phyloP scores from a whole-genome alignment of 2,329 filamentous ascomycete genomes.

The Cyclaneusma minus region DNA sequence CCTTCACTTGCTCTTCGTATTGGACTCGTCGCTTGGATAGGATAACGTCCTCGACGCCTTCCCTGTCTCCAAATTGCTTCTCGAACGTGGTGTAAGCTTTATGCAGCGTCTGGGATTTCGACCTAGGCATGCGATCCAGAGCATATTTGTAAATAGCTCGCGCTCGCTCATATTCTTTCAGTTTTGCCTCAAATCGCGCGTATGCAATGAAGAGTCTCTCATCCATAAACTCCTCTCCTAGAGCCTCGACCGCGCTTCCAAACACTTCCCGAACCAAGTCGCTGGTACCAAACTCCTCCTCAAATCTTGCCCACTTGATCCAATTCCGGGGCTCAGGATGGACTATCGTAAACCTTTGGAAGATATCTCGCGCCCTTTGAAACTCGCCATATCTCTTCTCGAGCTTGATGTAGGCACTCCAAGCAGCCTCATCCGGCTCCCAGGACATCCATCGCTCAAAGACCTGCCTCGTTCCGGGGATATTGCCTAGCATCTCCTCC shows the following conservation, averaged over 20 bases:
- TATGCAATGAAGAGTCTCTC: slow-evolving; percentile 93
- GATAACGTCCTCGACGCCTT: slow-evolving; percentile 91
- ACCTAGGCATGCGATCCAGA: slow-evolving; percentile 77
- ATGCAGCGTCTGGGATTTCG: slow-evolving; percentile 70
- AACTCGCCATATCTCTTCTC: slow-evolving; percentile 92
- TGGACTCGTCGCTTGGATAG: slow-evolving; percentile 84
- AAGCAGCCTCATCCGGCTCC: slow-evolving; percentile 92
- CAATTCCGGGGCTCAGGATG: slow-evolving; percentile 92
- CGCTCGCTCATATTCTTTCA: slow-evolving; percentile 89
- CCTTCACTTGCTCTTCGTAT: slow-evolving; percentile 87
- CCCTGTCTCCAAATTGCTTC: slow-evolving; percentile 88
- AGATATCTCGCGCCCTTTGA: slow-evolving; percentile 79
- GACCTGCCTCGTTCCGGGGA: slow-evolving; percentile 79
- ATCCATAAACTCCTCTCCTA: slow-evolving; percentile 91
- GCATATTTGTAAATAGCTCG: slow-evolving; percentile 96
- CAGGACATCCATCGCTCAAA: slow-evolving; percentile 98
- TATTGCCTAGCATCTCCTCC: slow-evolving; percentile 94
- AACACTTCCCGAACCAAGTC: slow-evolving; percentile 88
- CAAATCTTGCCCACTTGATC: slow-evolving; percentile 98
- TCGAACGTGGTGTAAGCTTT: slow-evolving; percentile 95
- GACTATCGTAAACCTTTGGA: slow-evolving; percentile 76
- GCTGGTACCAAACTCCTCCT: slow-evolving; percentile 87
- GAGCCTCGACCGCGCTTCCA: slow-evolving; percentile 69
- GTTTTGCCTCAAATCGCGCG: slow-evolving; percentile 82
- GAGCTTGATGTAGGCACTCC: slow-evolving; percentile 91